Conservation (phyloP, 345 rosid genomes). For the Eucalyptus marginata region DNA sequence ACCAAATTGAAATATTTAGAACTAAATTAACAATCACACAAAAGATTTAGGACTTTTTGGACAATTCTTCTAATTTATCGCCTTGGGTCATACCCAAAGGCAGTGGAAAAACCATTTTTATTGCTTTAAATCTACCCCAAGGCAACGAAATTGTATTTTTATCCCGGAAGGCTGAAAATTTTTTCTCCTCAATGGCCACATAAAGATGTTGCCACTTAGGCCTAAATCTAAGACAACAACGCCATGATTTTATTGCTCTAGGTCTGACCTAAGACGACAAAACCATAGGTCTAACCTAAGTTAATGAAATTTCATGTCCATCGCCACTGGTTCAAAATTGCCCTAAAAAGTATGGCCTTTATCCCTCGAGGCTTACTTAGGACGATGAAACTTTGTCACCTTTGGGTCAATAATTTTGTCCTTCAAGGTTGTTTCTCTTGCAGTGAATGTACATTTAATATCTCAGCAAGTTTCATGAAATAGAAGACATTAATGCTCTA, state of each 20-base stretch:
- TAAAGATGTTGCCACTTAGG: not conserved
- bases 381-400: not conserved
- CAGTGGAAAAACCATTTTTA: not conserved
- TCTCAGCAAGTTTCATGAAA: not conserved
- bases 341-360: not conserved
- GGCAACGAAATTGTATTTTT: not conserved
- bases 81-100: not conserved
- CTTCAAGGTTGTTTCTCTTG: not conserved
- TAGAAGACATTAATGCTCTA: not conserved
- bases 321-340: not conserved
- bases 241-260: not conserved
- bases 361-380: not conserved
- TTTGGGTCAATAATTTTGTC: not conserved
- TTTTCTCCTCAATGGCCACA: not conserved
- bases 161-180: not conserved
- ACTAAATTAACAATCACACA: accelerated
- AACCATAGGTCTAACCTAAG: not conserved
- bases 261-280: not conserved
- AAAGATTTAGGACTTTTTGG: not conserved
- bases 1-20: not conserved
- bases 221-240: not conserved
- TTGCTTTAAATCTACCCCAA: not conserved
- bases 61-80: not conserved
- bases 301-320: not conserved
- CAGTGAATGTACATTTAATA: not conserved